Evolutionary conservation across 495 filamentous ascomycete genomes (phyloP).

Genomic region (Trichoderma virens): DNA sequence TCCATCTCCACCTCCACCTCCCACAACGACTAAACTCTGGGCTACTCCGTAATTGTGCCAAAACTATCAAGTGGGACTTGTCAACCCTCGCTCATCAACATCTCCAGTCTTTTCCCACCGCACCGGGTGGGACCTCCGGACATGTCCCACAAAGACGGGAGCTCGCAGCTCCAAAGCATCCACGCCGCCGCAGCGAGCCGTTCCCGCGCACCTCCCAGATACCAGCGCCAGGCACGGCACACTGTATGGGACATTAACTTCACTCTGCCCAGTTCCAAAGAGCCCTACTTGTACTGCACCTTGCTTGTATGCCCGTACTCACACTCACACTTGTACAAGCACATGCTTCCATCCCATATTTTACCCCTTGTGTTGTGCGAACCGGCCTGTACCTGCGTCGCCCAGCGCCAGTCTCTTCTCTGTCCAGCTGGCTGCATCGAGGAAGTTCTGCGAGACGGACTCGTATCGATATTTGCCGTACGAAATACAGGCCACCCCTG

Average conservation of each 20-base stretch:
- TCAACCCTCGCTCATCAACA: not conserved
- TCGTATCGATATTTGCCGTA: not conserved
- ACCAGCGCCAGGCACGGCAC: constrained; percentile 6
- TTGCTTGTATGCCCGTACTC: no score
- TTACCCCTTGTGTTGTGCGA: not conserved
- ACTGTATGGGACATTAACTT: not conserved
- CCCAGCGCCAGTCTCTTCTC: not conserved
- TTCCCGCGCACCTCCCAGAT: not conserved
- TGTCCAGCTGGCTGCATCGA: not conserved
- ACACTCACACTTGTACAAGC: no score
- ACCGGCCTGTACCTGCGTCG: not conserved
- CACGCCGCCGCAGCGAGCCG: constrained; percentile 4
- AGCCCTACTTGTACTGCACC: no score
- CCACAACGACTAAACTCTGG: not conserved
- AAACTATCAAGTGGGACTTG: not conserved
- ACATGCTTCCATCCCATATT: not conserved
- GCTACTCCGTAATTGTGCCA: no score
- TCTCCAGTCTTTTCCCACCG: constrained; percentile 2
- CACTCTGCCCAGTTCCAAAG: no score
- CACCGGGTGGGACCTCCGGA: constrained; percentile 6
- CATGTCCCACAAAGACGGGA: constrained; percentile 4
- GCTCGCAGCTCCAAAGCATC: constrained; percentile 6
- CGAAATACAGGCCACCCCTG: not conserved
- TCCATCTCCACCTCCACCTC: not conserved
- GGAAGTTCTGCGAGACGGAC: not conserved